These are phyloP conservation scores for Stipa capillata DNA, from an alignment of 176 grass and related monocot genomes.

Conservation along the genomic window DNA sequence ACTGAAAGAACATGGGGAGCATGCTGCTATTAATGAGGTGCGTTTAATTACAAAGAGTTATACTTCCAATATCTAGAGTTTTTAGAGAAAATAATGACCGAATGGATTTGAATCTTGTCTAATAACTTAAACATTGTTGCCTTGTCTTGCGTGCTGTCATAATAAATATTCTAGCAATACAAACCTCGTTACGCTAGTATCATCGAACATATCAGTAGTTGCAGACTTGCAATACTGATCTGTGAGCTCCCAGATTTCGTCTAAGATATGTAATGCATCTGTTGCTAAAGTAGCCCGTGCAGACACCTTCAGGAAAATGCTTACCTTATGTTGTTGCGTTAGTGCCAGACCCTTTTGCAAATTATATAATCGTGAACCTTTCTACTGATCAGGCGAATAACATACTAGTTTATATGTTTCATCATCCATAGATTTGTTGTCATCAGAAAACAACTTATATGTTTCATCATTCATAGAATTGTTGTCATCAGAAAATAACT, in stretches of 20 bases:
- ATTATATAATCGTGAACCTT: not conserved
- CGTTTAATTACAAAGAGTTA: not conserved
- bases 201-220: not conserved
- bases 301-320: too few relatives aligned
- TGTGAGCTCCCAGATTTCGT: too few relatives aligned
- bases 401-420: not conserved
- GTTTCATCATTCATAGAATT: too few relatives aligned
- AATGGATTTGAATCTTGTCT: too few relatives aligned
- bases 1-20: not conserved
- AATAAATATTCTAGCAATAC: not conserved
- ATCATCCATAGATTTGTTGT: too few relatives aligned
- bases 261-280: not conserved
- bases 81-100: too few relatives aligned
- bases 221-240: not conserved
- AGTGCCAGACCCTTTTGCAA: not conserved
- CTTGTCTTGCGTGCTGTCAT: not conserved
- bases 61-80: too few relatives aligned
- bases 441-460: too few relatives aligned
- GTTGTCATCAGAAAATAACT: not conserved
- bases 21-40: slow-evolving; percentile 12
- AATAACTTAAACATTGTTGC: too few relatives aligned
- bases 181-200: not conserved
- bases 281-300: too few relatives aligned
- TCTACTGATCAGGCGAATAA: not conserved
- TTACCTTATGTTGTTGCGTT: not conserved